Conservation (phyloP, 495 filamentous ascomycete genomes). For the Podospora pseudopauciseta region DNA sequence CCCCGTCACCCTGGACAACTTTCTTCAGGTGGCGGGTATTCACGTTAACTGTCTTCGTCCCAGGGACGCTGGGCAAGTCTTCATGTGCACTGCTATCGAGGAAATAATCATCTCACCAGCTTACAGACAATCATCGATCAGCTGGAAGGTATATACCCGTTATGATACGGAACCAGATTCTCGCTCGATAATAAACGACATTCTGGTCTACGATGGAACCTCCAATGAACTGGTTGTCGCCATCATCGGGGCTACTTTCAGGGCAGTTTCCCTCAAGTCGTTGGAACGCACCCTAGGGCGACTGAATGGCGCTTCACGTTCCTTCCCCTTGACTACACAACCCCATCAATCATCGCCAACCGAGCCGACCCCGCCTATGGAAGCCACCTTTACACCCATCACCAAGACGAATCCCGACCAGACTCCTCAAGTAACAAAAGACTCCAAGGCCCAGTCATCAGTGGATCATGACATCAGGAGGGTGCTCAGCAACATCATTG, state of each 20-base stretch:
- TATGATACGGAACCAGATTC: conserved; percentile 8
- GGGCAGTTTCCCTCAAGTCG: background rate
- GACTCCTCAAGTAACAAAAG: too few relatives aligned
- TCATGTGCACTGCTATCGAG: conserved; percentile 16
- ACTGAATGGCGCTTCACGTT: background rate
- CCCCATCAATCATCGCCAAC: background rate
- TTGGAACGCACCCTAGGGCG: background rate
- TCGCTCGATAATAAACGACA: background rate
- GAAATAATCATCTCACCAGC: conserved; percentile 19
- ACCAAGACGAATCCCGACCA: background rate
- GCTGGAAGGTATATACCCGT: conserved; percentile 34
- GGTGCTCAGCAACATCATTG: conserved; percentile 14
- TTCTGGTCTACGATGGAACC: background rate
- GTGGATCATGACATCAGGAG: background rate
- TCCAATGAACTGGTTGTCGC: background rate
- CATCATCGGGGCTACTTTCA: background rate
- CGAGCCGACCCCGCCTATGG: background rate
- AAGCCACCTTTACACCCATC: background rate
- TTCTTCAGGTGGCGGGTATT: conserved; percentile 38
- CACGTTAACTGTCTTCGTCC: conserved; percentile 27
- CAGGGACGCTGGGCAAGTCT: background rate
- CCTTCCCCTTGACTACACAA: background rate
- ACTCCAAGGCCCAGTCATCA: too few relatives aligned
- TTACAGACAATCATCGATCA: background rate
- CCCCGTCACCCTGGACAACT: conserved; percentile 30